These are phyloP conservation scores for Cyberlindnera mississippiensis DNA, from an alignment of 805 yeast genomes.

Conservation along the genomic window DNA sequence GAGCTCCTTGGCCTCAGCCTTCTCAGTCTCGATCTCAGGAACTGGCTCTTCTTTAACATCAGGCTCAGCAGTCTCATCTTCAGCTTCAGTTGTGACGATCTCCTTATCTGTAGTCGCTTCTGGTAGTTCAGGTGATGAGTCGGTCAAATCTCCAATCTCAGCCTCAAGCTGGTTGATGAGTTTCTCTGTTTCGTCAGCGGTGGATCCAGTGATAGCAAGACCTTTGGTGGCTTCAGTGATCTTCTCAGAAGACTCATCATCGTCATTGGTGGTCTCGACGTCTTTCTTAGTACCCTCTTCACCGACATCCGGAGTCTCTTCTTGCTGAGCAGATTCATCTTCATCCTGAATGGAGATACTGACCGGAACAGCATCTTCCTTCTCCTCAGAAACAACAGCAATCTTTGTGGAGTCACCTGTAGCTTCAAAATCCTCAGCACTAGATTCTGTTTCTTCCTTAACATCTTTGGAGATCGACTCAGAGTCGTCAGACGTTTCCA, in stretches of 20 bases:
- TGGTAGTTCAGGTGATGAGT: background rate
- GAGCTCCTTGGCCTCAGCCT: too few relatives aligned
- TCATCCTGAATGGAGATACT: background rate
- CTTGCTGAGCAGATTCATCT: background rate
- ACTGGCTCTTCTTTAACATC: background rate
- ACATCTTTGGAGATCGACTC: background rate
- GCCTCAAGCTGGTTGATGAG: conserved; percentile 21
- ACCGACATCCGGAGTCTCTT: background rate
- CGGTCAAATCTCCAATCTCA: conserved; percentile 10
- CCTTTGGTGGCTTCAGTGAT: background rate
- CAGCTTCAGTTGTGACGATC: background rate
- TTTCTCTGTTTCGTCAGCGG: conserved; percentile 23
- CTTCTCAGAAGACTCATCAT: background rate
- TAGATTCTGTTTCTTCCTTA: background rate
- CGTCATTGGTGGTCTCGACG: background rate
- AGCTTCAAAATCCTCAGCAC: background rate
- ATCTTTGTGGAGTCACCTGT: background rate
- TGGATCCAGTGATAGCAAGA: background rate
- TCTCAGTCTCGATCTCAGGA: conserved; percentile 3
- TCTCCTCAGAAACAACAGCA: background rate
- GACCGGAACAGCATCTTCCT: background rate
- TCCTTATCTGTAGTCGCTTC: background rate
- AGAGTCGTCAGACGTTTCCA: too few relatives aligned
- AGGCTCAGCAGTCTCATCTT: background rate
- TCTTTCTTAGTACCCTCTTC: background rate